Conservation (phyloP, 1,139 yeast species). For the Kodamaea ohmeri region DNA sequence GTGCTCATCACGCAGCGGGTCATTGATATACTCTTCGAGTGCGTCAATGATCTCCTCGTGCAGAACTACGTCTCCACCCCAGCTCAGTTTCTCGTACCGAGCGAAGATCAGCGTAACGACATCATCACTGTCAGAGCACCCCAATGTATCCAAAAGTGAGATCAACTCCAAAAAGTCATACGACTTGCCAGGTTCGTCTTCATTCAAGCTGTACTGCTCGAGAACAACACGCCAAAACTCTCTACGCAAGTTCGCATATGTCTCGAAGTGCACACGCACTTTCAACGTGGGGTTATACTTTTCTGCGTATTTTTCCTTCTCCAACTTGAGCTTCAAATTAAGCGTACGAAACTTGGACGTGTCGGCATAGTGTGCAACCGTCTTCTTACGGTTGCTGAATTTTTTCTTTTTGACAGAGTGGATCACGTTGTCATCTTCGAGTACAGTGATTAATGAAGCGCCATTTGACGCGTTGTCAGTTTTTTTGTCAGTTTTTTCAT, state of each 20-base stretch:
- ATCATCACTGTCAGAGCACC: conserved; percentile 53
- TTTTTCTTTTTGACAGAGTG: conserved; percentile 29
- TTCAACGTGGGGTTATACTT: conserved; percentile 54
- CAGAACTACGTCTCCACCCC: conserved; percentile 57
- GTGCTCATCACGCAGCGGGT: conserved; percentile 19
- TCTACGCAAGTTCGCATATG: conserved; percentile 62
- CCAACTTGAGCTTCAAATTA: conserved; percentile 37
- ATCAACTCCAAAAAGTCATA: conserved; percentile 56
- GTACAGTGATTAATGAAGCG: conserved; percentile 25
- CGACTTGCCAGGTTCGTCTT: conserved; percentile 29
- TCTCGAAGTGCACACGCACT: conserved; percentile 62
- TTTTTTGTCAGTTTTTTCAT: conserved; percentile 1
- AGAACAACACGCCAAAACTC: conserved; percentile 70
- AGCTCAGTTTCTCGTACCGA: conserved; percentile 39
- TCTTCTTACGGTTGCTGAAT: conserved; percentile 28
- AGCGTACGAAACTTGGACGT: conserved; percentile 44
- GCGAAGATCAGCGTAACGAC: conserved; percentile 47
- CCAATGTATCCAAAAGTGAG: conserved; percentile 60
- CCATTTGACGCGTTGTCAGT: too few relatives aligned
- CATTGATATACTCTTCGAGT: conserved; percentile 38
- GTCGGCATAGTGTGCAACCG: conserved; percentile 33
- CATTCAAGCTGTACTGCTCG: conserved; percentile 48
- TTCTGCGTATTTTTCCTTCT: conserved; percentile 31
- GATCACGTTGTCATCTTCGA: conserved; percentile 34
- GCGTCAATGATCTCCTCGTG: conserved; percentile 58